Percentiles rank a stretch among this genome's conserved stretches.
Evolutionary conservation across 108 stramenopile genomes (phyloP).

Genomic region (Chaetoceros tenuissimus): DNA sequence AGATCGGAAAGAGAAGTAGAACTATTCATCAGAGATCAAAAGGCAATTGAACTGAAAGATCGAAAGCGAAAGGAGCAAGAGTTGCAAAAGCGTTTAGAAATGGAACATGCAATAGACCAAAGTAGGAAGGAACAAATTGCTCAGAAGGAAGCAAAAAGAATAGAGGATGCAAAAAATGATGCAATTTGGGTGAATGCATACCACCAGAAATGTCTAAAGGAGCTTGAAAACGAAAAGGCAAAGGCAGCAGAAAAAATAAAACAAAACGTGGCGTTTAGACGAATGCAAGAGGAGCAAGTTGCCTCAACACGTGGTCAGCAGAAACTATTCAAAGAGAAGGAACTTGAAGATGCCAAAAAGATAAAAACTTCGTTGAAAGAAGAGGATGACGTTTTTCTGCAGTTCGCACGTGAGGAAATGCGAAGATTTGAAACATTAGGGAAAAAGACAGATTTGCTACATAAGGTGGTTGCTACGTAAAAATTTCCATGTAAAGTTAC

Average conservation of each 20-base stretch:
- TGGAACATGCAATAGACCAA: slow-evolving; percentile 17
- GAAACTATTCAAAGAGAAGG: slow-evolving; percentile 3
- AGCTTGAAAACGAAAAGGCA: slow-evolving; percentile 13
- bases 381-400: slow-evolving; percentile 28
- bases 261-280: slow-evolving; percentile 7
- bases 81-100: slow-evolving; percentile 10
- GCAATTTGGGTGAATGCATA: slow-evolving; percentile 24
- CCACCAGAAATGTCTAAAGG: slow-evolving; percentile 10
- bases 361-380: slow-evolving; percentile 13
- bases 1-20: slow-evolving; percentile 30
- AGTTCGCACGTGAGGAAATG: slow-evolving; percentile 25
- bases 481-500: too few relatives aligned
- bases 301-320: not conserved
- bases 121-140: slow-evolving; percentile 29
- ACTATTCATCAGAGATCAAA: slow-evolving; percentile 35
- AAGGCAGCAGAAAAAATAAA: slow-evolving; percentile 25
- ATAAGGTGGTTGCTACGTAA: slow-evolving; percentile 12
- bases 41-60: slow-evolving; percentile 24
- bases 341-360: slow-evolving; percentile 6
- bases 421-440: slow-evolving; percentile 20
- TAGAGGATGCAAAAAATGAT: slow-evolving; percentile 18
- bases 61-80: slow-evolving; percentile 12
- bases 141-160: slow-evolving; percentile 15
- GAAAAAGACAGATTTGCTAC: slow-evolving; percentile 19
- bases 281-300: slow-evolving; percentile 5